A percentile compares a stretch with the other conserved stretches of the same genome.
phyloP scores from a whole-genome alignment of 2,329 filamentous ascomycete genomes.

The Alternaria hordeiaustralica region DNA sequence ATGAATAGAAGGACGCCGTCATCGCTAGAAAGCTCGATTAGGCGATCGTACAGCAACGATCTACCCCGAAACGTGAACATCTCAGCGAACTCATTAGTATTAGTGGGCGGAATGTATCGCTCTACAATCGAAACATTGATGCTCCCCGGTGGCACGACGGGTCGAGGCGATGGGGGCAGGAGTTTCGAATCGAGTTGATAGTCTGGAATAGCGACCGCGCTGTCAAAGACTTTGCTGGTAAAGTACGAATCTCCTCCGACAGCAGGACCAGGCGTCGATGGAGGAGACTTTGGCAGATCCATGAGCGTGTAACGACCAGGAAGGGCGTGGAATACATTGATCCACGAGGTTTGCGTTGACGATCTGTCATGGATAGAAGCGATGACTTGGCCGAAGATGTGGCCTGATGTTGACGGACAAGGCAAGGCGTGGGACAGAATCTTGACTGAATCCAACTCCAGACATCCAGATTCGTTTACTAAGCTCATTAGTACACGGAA shows the following conservation, averaged over 20 bases:
- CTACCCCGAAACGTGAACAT: conserved; percentile 61
- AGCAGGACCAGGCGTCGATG: conserved; percentile 61
- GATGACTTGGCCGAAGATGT: conserved; percentile 63
- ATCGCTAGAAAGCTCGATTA: conserved; percentile 64
- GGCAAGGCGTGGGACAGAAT: conserved; percentile 68
- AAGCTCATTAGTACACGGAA: conserved; percentile 13
- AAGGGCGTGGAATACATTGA: conserved; percentile 69
- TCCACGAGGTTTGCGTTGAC: conserved; percentile 62
- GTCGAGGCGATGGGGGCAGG: conserved; percentile 60
- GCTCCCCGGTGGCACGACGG: conserved; percentile 65
- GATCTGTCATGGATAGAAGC: conserved; percentile 61
- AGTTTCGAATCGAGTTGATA: conserved; percentile 62
- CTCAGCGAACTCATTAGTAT: conserved; percentile 63
- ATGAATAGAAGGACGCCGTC: conserved; percentile 67
- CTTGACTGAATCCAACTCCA: conserved; percentile 55
- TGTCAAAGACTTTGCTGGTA: conserved; percentile 66
- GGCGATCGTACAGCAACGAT: conserved; percentile 66
- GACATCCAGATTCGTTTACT: conserved; percentile 43
- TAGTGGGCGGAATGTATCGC: conserved; percentile 69
- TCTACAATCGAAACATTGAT: conserved; percentile 68
- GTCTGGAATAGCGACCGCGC: conserved; percentile 64
- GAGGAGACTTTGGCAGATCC: conserved; percentile 68
- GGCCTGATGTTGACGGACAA: conserved; percentile 57
- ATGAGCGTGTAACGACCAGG: conserved; percentile 67
- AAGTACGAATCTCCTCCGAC: conserved; percentile 67